phyloP scores from a whole-genome alignment of 192 early-diverging fungal species.

The Podila minutissima region DNA sequence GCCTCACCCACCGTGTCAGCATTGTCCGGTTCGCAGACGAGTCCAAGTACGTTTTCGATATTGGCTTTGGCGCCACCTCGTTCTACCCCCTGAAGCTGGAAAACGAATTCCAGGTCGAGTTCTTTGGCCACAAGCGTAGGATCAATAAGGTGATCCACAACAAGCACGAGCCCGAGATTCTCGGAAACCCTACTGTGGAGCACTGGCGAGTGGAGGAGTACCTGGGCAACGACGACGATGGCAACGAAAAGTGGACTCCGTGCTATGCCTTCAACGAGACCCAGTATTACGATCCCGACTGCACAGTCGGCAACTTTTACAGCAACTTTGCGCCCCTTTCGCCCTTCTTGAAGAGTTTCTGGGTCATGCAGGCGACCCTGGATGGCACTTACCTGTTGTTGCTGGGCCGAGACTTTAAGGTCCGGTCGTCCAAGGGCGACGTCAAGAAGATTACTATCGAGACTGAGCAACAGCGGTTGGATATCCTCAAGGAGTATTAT shows the following conservation, averaged over 20 bases:
- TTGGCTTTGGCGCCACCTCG: conserved; percentile 25
- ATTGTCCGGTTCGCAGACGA: conserved; percentile 17
- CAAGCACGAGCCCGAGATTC: conserved; percentile 5
- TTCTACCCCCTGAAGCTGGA: conserved; percentile 16
- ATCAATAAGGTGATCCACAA: conserved; percentile 13
- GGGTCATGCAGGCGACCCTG: conserved; percentile 18
- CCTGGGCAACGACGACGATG: not conserved
- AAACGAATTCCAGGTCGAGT: conserved; percentile 17
- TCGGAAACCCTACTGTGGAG: conserved; percentile 11
- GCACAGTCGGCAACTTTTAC: conserved; percentile 13
- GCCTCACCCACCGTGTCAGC: conserved; percentile 16
- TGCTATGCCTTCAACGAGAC: conserved; percentile 20
- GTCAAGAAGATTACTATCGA: conserved; percentile 11
- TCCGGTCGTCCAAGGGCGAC: conserved; percentile 5
- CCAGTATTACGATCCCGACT: conserved; percentile 19
- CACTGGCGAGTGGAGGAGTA: conserved; percentile 23
- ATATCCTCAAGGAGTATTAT: conserved; percentile 22
- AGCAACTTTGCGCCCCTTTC: conserved; percentile 10
- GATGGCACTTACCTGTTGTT: conserved; percentile 13
- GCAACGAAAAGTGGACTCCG: conserved; percentile 18
- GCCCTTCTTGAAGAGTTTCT: conserved; percentile 8
- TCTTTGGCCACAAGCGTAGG: conserved; percentile 17
- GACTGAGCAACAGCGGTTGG: conserved; percentile 20
- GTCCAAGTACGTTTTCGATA: conserved; percentile 28
- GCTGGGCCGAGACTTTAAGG: not conserved